Evolutionary conservation across 2,329 filamentous ascomycete species (phyloP), one percentile per base, ranked within the genome.

Genomic region (Epichloe festucae): DNA sequence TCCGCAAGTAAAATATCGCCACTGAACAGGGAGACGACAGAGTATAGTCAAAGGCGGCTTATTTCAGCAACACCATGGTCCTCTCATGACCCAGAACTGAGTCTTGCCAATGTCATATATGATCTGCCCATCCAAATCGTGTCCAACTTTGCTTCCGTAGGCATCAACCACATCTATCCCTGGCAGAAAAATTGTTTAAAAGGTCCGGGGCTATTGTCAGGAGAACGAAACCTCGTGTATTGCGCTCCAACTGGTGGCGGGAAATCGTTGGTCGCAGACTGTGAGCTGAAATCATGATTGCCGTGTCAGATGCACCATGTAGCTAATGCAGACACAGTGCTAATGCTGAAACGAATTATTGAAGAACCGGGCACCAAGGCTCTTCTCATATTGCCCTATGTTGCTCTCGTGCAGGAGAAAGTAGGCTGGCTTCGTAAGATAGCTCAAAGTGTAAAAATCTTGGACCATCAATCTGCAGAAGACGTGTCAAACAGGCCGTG

Each of bases 331-430:
- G 35, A 49, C 38, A n/a, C 55, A 71, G 77, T 89, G 31, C 68
- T 89, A 48, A 85, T 89, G 78, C 69, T 89, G 50, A 88, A 84
- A 62, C 76, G 77, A 53, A 72, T 89, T 21, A 70, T 88, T n/a
- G 74, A 78, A 43, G 73, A 81, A 45, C 76, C 77, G 1, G 72
- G 71, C 19, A 74, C 79, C 52, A 89, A 89, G 57, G 84, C 83
- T 3, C 74, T 90, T 12, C 68, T 89, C 17, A 81, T 89, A 19
- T 72, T 89, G 17, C 86, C 86, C 0, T 90, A 88, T 65, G 84
- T 89, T 56, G 85, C 86, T 17, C 74, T 90, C 3, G 86, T 90
- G 0, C 85, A 89, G 62, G 86, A 90, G 64, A 89, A 89, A 63
- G 75, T 87, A 35, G 78, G 80, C 51, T 89, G 85, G 84, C 69